phyloP scores from a whole-genome alignment of 345 rosid genomes.

The Acer saccharum region DNA sequence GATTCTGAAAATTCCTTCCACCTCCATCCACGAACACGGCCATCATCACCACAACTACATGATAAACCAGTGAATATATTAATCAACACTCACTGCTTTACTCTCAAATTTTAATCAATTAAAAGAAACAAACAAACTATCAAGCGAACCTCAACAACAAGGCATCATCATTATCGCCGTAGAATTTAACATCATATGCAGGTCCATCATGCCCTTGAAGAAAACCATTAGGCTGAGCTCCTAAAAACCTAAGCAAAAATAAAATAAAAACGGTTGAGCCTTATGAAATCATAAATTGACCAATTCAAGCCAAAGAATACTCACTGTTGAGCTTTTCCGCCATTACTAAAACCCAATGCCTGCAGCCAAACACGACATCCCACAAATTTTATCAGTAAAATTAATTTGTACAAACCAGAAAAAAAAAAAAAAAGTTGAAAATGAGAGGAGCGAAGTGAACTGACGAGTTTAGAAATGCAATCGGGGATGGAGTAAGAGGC shows the following conservation, averaged over 20 bases:
- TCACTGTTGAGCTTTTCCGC: conserved; percentile 44
- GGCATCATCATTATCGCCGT: conserved; percentile 64
- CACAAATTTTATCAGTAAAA: conserved; percentile 1
- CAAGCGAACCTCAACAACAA: conserved; percentile 71
- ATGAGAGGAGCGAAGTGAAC: conserved; percentile 11
- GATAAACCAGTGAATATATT: conserved; percentile 8
- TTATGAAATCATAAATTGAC: background rate
- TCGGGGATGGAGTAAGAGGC: conserved; percentile 72
- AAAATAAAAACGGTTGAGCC: background rate
- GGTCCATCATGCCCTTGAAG: conserved; percentile 87
- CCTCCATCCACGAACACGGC: conserved; percentile 85
- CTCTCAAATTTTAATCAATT: background rate
- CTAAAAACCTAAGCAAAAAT: conserved; percentile 33
- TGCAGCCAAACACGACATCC: conserved; percentile 20
- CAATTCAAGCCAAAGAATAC: conserved; percentile 8
- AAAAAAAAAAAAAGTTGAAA: background rate
- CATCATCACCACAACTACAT: conserved; percentile 96
- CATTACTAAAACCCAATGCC: conserved; percentile 41
- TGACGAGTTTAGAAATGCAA: conserved; percentile 58
- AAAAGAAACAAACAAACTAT: background rate
- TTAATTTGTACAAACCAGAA: too few relatives aligned
- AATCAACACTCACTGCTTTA: background rate
- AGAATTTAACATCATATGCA: conserved; percentile 89
- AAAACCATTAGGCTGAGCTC: conserved; percentile 61
- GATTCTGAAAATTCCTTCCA: conserved; percentile 65